Evolutionary conservation across 2,329 filamentous ascomycete genomes (phyloP).

Genomic region (Ophiocordyceps camponoti-floridani): DNA sequence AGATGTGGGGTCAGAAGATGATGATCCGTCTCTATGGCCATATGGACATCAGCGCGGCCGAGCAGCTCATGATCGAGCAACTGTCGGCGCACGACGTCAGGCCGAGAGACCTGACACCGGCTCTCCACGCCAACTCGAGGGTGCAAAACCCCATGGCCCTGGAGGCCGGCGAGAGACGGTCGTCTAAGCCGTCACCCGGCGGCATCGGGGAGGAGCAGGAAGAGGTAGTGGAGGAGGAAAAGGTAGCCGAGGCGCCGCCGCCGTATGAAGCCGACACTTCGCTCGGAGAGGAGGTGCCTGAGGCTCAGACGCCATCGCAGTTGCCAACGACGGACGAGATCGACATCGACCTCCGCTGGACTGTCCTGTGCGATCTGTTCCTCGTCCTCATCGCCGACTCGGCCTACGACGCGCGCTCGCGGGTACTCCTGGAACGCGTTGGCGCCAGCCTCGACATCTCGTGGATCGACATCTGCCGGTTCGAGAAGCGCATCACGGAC

Average conservation of each 20-base stretch:
- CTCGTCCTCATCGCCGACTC: constrained; percentile 93
- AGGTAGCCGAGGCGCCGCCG: constrained; percentile 30
- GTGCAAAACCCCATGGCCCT: constrained; percentile 83
- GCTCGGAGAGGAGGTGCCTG: constrained; percentile 57
- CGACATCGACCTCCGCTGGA: constrained; percentile 94
- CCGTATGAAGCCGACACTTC: constrained; percentile 45
- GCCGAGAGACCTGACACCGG: constrained; percentile 64
- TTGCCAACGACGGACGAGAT: constrained; percentile 68
- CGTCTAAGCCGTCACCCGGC: constrained; percentile 8
- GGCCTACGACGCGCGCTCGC: constrained; percentile 76
- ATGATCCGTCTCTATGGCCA: constrained; percentile 89
- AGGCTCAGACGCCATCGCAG: constrained; percentile 68
- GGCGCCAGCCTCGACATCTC: constrained; percentile 63
- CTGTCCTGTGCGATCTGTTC: constrained; percentile 88
- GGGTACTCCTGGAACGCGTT: constrained; percentile 67
- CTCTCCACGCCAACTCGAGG: constrained; percentile 78
- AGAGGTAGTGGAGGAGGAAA: constrained; percentile 17
- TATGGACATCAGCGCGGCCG: constrained; percentile 84
- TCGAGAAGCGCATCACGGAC: constrained; percentile 94
- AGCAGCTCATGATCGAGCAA: constrained; percentile 99
- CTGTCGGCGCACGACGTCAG: constrained; percentile 81
- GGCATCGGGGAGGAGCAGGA: constrained; percentile 1
- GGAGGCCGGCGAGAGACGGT: constrained; percentile 4
- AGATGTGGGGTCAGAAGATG: constrained; percentile 97
- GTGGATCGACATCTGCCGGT: constrained; percentile 88